A percentile compares a stretch with the other conserved stretches of the same genome.
phyloP scores from a whole-genome alignment of 2,329 filamentous ascomycete genomes.

The Xylariaceae sp. region DNA sequence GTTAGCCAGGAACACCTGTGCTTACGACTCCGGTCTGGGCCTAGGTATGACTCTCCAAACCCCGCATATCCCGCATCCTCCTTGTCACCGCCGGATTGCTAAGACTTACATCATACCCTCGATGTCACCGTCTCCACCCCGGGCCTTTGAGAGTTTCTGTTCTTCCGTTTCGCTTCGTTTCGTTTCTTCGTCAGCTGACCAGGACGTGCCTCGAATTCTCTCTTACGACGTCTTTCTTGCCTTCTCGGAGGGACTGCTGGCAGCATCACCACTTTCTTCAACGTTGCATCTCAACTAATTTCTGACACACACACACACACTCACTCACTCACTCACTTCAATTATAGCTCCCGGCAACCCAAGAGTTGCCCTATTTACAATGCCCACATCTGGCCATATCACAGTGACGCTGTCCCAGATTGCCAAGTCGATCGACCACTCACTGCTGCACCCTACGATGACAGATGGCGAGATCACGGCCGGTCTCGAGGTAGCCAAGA shows the following conservation, averaged over 20 bases:
- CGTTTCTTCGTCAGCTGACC: not conserved
- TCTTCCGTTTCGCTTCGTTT: not conserved
- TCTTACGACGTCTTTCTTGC: not conserved
- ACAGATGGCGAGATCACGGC: conserved; percentile 48
- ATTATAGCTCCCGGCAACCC: not conserved
- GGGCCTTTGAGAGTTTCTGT: not conserved
- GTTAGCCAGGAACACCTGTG: not conserved
- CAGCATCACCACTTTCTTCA: not conserved
- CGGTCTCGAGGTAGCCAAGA: conserved; percentile 44
- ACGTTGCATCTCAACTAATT: not conserved
- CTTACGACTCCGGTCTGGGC: not conserved
- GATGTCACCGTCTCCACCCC: not conserved
- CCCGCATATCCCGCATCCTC: conserved; percentile 1
- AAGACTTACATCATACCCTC: not conserved
- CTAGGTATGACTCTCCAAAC: not conserved
- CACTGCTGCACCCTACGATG: conserved; percentile 56
- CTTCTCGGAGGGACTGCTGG: not conserved
- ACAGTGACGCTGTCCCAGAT: conserved; percentile 42
- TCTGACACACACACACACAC: not conserved
- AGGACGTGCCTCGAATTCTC: not conserved
- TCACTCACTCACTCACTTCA: no score
- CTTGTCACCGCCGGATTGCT: not conserved
- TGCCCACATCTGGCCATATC: conserved; percentile 26
- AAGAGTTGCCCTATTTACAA: not conserved
- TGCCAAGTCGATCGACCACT: conserved; percentile 56